Base-by-base conservation (phyloP, 2,329 filamentous ascomycete genomes). In the Penicillium thymicola region DNA sequence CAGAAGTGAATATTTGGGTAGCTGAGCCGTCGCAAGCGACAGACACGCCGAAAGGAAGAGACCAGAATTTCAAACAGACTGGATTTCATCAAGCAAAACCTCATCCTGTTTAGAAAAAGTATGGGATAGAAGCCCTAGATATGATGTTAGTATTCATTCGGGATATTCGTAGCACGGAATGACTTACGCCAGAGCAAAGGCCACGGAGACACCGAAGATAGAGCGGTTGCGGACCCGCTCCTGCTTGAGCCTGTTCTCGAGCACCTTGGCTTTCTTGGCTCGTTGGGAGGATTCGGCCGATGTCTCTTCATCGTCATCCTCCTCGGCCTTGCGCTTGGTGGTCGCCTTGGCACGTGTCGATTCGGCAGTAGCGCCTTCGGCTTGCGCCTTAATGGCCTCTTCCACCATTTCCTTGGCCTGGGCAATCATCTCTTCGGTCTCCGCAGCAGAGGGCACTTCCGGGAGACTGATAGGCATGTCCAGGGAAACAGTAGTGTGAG, bases 401-500 rank as follows among this genome's bases (percentile, higher is more conserved):
- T 89, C 83, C 5, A 97, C 92, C 90, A 97, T 96, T 64, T 87
- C 85, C 76, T 88, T 91, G 32, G 94, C 94, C 67, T 90, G 86
- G 28, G 87, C 87, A 57, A 97, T 88, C 88, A 97, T 92, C 54
- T 87, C 84, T 55, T 89, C 83, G 1, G 92, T 87, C 66, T 94
- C 89, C 61, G 92, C 89, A 0, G 90, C 86, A 13, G 86, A 84
- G 0, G 89, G 87, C 9, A 92, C 81, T 59, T 90, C 85, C 0
- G 85, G 79, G 44, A 81, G 78, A 51, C 82, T 83, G 10, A 85
- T 81, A 4, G 92, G 89, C 69, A 94, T 81, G 62, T 94, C 89
- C 11, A 94, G 80, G 59, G 88, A 88, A 47, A 93, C 85, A 45
- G 86, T 85, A 7, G 88, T 92, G 63, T 85, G 85, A 54, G 86